Conservation (phyloP, 768 basidiomycete species). For the Austroboletus festivus region DNA sequence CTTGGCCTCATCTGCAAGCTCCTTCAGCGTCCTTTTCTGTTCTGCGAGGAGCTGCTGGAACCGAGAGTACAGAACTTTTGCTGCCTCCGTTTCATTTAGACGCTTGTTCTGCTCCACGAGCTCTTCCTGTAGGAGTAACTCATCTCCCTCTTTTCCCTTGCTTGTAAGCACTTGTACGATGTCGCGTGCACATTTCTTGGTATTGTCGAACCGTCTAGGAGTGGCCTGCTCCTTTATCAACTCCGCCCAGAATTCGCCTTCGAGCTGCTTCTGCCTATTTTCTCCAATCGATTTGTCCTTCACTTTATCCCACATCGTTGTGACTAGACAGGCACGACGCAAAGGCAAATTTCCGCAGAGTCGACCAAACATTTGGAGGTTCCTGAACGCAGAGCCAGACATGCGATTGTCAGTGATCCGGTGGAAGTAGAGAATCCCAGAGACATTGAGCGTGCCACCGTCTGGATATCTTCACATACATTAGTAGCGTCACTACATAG, state of each 20-base stretch:
- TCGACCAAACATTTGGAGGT: slow-evolving; percentile 33
- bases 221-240: slow-evolving; percentile 4
- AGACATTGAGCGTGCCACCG: slow-evolving; percentile 6
- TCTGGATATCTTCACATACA: slow-evolving; percentile 6
- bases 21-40: slow-evolving; percentile 12
- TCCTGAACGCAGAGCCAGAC: slow-evolving; percentile 27
- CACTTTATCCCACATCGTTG: slow-evolving; percentile 37
- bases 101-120: slow-evolving; percentile 8
- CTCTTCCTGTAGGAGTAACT: slow-evolving; percentile 22
- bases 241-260: slow-evolving; percentile 20
- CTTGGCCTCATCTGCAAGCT: slow-evolving; percentile 19
- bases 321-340: slow-evolving; percentile 33
- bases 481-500: not conserved
- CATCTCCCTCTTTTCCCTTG: not conserved
- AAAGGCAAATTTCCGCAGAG: slow-evolving; percentile 34
- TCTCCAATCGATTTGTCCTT: slow-evolving; percentile 10
- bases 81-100: slow-evolving; percentile 24
- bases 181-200: not conserved
- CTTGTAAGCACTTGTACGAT: not conserved
- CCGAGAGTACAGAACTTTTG: slow-evolving; percentile 14
- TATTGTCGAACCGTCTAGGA: slow-evolving; percentile 1
- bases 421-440: slow-evolving; percentile 35
- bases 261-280: slow-evolving; percentile 25
- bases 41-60: slow-evolving; percentile 17
- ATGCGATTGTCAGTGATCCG: slow-evolving; percentile 36